phyloP scores from a whole-genome alignment of 768 basidiomycete species.

The Leccinum longicurvipes region DNA sequence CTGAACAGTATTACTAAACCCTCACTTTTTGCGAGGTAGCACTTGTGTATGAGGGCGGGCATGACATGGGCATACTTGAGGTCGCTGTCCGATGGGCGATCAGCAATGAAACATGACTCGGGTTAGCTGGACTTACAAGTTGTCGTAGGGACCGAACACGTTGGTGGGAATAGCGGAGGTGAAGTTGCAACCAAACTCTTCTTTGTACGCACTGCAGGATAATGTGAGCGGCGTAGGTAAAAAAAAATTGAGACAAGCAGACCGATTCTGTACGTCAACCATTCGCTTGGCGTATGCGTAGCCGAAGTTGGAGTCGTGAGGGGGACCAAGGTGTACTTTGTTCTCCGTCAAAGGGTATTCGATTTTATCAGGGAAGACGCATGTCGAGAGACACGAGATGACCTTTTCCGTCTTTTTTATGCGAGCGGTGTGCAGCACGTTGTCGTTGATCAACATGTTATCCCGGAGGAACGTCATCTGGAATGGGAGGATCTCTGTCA shows the following conservation, averaged over 20 bases:
- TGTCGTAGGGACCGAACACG: slow-evolving; percentile 93
- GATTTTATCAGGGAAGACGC: slow-evolving; percentile 96
- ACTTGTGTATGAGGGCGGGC: slow-evolving; percentile 90
- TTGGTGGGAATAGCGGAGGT: slow-evolving; percentile 97
- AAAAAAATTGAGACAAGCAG: slow-evolving; percentile 21
- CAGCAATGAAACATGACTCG: background rate
- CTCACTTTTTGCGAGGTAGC: slow-evolving; percentile 85
- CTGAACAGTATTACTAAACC: background rate
- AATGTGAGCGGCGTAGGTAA: background rate
- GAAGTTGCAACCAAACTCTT: slow-evolving; percentile 92
- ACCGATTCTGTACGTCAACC: slow-evolving; percentile 96
- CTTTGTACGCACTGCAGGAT: slow-evolving; percentile 79
- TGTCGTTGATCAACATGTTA: slow-evolving; percentile 94
- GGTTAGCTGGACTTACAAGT: slow-evolving; percentile 57
- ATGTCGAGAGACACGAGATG: slow-evolving; percentile 94
- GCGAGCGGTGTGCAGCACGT: slow-evolving; percentile 77
- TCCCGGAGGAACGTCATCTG: slow-evolving; percentile 91
- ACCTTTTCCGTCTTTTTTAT: slow-evolving; percentile 67
- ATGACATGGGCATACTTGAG: slow-evolving; percentile 92
- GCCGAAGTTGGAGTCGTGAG: slow-evolving; percentile 93
- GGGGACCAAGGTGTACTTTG: slow-evolving; percentile 90
- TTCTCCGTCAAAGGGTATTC: slow-evolving; percentile 89
- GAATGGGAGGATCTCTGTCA: background rate
- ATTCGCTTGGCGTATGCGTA: slow-evolving; percentile 95
- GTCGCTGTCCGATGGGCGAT: slow-evolving; percentile 49